phyloP scores from a whole-genome alignment of 768 basidiomycete species.

The Suillus brevipes region DNA sequence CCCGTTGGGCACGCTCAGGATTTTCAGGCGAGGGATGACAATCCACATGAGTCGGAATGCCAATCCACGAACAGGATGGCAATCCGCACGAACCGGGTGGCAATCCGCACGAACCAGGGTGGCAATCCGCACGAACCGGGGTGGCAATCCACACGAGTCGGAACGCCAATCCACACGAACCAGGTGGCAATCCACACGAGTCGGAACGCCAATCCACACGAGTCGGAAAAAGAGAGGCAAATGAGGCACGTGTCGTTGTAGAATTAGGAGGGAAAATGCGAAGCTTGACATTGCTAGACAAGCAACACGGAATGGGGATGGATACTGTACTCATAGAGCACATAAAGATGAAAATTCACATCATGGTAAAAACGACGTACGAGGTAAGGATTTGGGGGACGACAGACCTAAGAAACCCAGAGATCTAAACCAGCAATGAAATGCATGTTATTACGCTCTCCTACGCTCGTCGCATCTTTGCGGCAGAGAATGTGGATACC shows the following conservation, averaged over 20 bases:
- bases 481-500: conserved; percentile 25
- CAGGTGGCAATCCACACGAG: too few relatives aligned
- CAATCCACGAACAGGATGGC: too few relatives aligned
- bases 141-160: too few relatives aligned
- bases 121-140: too few relatives aligned
- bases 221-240: conserved; percentile 76
- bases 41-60: too few relatives aligned
- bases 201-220: too few relatives aligned
- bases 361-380: conserved; percentile 38
- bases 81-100: too few relatives aligned
- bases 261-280: conserved; percentile 68
- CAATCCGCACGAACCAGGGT: too few relatives aligned
- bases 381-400: conserved; percentile 74
- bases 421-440: conserved; percentile 84
- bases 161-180: too few relatives aligned
- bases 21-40: too few relatives aligned
- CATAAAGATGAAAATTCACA: conserved; percentile 14
- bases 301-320: conserved; percentile 74
- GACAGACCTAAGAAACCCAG: conserved; percentile 66
- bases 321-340: conserved; percentile 48
- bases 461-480: conserved; percentile 46
- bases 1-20: too few relatives aligned
- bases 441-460: conserved; percentile 58
- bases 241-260: conserved; percentile 51
- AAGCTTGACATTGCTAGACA: conserved; percentile 73